Conservation (phyloP, 2,329 filamentous ascomycete genomes). For the Metarhizium brunneum region DNA sequence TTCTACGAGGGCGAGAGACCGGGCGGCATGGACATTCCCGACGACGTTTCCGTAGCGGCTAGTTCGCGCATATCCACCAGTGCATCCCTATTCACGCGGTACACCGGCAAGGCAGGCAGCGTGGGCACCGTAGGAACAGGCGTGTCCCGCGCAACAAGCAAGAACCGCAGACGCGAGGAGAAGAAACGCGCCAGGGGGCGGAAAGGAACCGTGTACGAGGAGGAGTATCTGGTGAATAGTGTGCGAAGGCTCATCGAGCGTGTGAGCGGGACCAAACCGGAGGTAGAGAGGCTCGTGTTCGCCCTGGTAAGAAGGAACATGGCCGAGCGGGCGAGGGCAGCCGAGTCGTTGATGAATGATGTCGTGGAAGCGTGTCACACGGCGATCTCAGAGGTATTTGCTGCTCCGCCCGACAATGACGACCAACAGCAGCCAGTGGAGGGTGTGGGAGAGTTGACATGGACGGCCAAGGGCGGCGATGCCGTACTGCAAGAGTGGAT, state of each 20-base stretch:
- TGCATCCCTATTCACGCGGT: conserved; percentile 86
- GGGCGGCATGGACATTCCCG: conserved; percentile 64
- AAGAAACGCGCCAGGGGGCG: conserved; percentile 89
- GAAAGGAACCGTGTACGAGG: conserved; percentile 95
- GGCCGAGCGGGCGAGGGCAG: conserved; percentile 74
- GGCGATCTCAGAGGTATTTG: conserved; percentile 65
- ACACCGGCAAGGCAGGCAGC: conserved; percentile 62
- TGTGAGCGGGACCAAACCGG: conserved; percentile 61
- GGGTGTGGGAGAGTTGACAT: conserved; percentile 10
- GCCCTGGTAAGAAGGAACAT: conserved; percentile 73
- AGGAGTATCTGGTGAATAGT: conserved; percentile 90
- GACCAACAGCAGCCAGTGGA: conserved; percentile 12
- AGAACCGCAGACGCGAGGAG: conserved; percentile 84
- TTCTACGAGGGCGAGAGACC: conserved; percentile 75
- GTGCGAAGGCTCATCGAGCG: conserved; percentile 76
- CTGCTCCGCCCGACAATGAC: conserved; percentile 8
- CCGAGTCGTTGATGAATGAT: conserved; percentile 65
- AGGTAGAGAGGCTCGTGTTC: conserved; percentile 66
- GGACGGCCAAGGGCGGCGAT: conserved; percentile 37
- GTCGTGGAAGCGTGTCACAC: conserved; percentile 60
- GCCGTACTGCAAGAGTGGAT: conserved; percentile 43
- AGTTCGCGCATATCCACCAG: conserved; percentile 70
- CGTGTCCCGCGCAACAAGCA: conserved; percentile 70
- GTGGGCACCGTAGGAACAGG: conserved; percentile 62
- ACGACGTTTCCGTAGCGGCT: conserved; percentile 85